phyloP scores from a whole-genome alignment of 2,329 filamentous ascomycete genomes.

The Colletotrichum lupini region DNA sequence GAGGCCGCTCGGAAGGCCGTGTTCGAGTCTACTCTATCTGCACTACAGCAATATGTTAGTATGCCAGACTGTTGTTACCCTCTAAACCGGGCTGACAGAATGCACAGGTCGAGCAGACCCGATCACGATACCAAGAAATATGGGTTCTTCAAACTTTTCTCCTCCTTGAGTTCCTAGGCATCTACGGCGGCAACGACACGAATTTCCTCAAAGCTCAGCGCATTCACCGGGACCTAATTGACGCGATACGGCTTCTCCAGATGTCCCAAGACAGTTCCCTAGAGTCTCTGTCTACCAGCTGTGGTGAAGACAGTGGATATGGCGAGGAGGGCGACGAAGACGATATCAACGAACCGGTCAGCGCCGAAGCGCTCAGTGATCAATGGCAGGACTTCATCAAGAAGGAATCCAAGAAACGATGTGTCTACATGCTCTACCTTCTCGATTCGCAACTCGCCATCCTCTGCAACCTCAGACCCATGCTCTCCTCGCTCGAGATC shows the following conservation, averaged over 20 bases:
- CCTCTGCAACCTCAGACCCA: slow-evolving; percentile 19
- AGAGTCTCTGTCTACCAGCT: slow-evolving; percentile 10
- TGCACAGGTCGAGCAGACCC: slow-evolving; percentile 14
- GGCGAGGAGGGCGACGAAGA: slow-evolving; percentile 9
- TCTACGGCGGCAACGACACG: slow-evolving; percentile 20
- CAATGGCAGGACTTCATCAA: slow-evolving; percentile 19
- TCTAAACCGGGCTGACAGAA: background rate
- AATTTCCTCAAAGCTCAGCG: slow-evolving; percentile 24
- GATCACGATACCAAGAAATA: slow-evolving; percentile 23
- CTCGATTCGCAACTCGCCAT: slow-evolving; percentile 21
- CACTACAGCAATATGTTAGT: slow-evolving; percentile 24
- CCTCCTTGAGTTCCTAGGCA: slow-evolving; percentile 20
- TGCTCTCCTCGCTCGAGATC: slow-evolving; percentile 25
- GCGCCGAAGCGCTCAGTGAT: background rate
- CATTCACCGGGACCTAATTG: slow-evolving; percentile 21
- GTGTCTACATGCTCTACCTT: slow-evolving; percentile 25
- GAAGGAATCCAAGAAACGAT: slow-evolving; percentile 15
- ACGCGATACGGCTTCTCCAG: slow-evolving; percentile 17
- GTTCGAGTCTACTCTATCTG: slow-evolving; percentile 13
- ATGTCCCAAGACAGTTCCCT: slow-evolving; percentile 23
- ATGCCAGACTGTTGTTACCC: background rate
- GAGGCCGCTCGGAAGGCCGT: slow-evolving; percentile 13
- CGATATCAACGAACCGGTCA: slow-evolving; percentile 13
- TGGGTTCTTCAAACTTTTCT: slow-evolving; percentile 24
- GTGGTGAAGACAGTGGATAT: slow-evolving; percentile 15